Base-by-base conservation (phyloP, 2,329 filamentous ascomycete genomes). In the Allantophomopsis cytisporea region DNA sequence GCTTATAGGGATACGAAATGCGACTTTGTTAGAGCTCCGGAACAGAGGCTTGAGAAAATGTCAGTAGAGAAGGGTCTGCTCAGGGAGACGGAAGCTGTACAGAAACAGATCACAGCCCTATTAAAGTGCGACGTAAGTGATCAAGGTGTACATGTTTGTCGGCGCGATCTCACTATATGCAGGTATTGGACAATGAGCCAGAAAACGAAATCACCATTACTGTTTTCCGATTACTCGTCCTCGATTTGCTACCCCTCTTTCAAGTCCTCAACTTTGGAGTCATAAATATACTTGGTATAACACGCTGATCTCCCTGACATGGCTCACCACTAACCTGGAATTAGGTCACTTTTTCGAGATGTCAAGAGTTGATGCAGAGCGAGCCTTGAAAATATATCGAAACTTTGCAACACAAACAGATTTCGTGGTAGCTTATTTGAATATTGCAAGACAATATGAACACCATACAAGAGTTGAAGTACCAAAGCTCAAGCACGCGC, bases 121-220 rank as follows among this genome's bases (percentile, higher is more conserved):
- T 64, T 96, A 40, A 84, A 85, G 61, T 98, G 91, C 62, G 86
- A 95, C 60, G 84, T 91, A 65, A 50, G 82, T 69, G 36, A n/a
- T 17, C 18, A 13, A 36, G 2, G 5, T 12, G 23, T 20, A 28
- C 3, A 28, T 28, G 8, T 3, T 21, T 28, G 23, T 28, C 3
- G 7, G 8, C 4, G 5, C 23, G 23, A 12, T 28, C 23, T 28
- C 23, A 28, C 23, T 30, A 39, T 49, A 49, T 23, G 32, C 54
- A 88, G 85, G 76, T 95, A 38, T 73, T 96, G 55, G 80, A 86
- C 38, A 76, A 80, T 46, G 91, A 96, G 51, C 78, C 83, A 7
- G 88, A 95, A 56, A 98, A 96, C 55, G 91, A 98, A 60, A 96
- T 98, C 50, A 93, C 87, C 8, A 72, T 96, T 48, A 93, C 86